Percentiles rank a stretch among this genome's conserved stretches.
These are phyloP conservation scores for Volvariella volvacea DNA, from an alignment of 1,284 basidiomycete genomes.

Conservation along the genomic window DNA sequence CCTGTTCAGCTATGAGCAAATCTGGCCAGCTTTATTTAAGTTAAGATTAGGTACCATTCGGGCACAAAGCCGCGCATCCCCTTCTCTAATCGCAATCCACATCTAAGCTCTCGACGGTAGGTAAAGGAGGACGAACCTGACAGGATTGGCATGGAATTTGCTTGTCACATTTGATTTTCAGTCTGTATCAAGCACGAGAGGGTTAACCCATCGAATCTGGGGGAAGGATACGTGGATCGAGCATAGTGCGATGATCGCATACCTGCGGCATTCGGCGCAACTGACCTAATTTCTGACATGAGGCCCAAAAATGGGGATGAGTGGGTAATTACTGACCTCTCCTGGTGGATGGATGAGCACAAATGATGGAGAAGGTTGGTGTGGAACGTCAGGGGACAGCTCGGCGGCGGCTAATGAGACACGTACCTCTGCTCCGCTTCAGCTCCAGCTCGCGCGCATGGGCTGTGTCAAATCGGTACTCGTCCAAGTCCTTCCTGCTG, in stretches of 20 bases:
- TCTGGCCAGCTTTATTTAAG: not conserved
- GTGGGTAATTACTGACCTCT: conserved; percentile 20
- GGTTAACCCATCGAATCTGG: not conserved
- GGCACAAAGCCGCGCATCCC: conserved; percentile 1
- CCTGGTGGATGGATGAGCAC: conserved; percentile 16
- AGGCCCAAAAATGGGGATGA: conserved; percentile 10
- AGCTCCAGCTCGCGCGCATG: conserved; percentile 48
- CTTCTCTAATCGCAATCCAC: not conserved
- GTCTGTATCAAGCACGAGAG: not conserved
- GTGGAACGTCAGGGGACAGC: conserved; percentile 3
- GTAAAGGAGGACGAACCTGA: not conserved
- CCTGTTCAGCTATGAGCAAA: conserved; percentile 1
- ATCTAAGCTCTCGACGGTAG: not conserved
- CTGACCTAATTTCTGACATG: conserved; percentile 37
- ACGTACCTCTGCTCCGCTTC: conserved; percentile 41
- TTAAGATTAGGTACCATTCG: not conserved
- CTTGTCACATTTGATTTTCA: conserved; percentile 7
- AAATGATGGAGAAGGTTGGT: conserved; percentile 2
- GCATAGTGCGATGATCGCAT: conserved; percentile 40
- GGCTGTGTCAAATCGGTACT: conserved; percentile 39
- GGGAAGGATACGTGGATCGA: not conserved
- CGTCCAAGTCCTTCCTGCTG: conserved; percentile 40
- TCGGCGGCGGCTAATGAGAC: conserved; percentile 5
- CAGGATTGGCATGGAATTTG: conserved; percentile 7
- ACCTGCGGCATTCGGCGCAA: conserved; percentile 60